A percentile compares a stretch with the other conserved stretches of the same genome.
Evolutionary conservation across 495 filamentous ascomycete species (phyloP).

Genomic region (Cercophora samala): DNA sequence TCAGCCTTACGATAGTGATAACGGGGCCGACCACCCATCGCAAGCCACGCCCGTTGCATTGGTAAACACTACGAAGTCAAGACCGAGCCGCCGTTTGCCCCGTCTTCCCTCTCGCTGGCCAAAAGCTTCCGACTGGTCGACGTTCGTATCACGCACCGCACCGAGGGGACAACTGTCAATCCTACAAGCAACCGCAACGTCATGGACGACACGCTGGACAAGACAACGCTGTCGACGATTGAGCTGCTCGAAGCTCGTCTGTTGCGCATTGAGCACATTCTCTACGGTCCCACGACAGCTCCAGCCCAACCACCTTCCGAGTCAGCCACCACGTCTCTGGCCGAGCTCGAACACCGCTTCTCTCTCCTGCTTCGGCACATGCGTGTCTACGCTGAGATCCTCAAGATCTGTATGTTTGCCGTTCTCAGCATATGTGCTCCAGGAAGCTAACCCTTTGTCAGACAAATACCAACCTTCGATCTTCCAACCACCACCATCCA

Average conservation of each 20-base stretch:
- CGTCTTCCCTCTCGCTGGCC: not conserved
- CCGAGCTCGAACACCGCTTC: conserved; percentile 59
- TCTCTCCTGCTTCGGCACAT: conserved; percentile 36
- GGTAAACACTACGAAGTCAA: not conserved
- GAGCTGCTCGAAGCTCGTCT: conserved; percentile 75
- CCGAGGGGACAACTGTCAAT: not conserved
- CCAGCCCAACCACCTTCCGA: conserved; percentile 38
- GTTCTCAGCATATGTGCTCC: not conserved
- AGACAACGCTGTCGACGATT: conserved; percentile 60
- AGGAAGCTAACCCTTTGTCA: conserved; percentile 23
- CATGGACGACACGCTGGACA: conserved; percentile 50
- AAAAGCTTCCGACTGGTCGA: not conserved
- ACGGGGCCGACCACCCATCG: conserved; percentile 1
- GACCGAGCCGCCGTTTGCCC: not conserved
- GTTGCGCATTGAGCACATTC: conserved; percentile 66
- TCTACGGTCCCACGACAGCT: conserved; percentile 54
- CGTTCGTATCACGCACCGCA: not conserved
- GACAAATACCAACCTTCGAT: conserved; percentile 47
- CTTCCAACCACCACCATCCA: conserved; percentile 41
- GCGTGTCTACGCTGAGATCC: conserved; percentile 47
- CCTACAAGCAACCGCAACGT: conserved; percentile 11
- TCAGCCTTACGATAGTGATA: conserved; percentile 11
- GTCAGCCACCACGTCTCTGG: conserved; percentile 53
- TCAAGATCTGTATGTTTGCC: conserved; percentile 45
- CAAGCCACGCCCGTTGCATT: conserved; percentile 10